phyloP scores from a whole-genome alignment of 176 grass and related monocot genomes.

The Triticum turgidum region DNA sequence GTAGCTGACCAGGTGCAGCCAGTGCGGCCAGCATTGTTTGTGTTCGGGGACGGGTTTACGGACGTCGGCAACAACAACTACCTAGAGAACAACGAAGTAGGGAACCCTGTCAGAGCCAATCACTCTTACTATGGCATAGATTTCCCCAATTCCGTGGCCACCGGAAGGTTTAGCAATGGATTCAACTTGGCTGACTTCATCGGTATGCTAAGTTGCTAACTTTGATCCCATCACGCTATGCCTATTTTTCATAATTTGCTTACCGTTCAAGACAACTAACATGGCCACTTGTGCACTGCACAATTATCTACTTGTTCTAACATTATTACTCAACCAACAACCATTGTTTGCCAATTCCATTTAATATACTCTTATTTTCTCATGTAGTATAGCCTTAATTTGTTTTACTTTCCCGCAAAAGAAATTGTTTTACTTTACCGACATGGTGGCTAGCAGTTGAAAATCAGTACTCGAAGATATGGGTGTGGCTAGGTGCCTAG shows the following conservation, averaged over 20 bases:
- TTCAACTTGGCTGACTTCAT: conserved; percentile 51
- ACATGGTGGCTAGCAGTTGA: no score
- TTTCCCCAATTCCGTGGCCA: conserved; percentile 19
- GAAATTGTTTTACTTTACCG: no score
- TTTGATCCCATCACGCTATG: background rate
- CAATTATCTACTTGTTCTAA: background rate
- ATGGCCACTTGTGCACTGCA: background rate
- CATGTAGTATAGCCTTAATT: no score
- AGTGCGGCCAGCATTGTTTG: conserved; percentile 6
- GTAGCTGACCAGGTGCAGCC: background rate
- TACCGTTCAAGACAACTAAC: background rate
- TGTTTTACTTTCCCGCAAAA: no score
- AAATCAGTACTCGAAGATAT: no score
- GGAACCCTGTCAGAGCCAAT: background rate
- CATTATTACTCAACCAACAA: background rate
- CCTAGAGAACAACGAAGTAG: background rate
- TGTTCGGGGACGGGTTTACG: conserved; percentile 27
- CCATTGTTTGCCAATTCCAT: background rate
- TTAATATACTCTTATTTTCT: background rate
- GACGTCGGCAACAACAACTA: conserved; percentile 50
- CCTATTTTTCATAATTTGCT: background rate
- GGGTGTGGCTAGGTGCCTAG: no score
- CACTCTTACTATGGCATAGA: conserved; percentile 44
- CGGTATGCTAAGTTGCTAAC: conserved; percentile 4
- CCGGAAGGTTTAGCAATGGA: conserved; percentile 58